Evolutionary conservation across 495 filamentous ascomycete genomes (phyloP), one percentile per base, ranked within the genome.

Genomic region (Terfezia claveryi): DNA sequence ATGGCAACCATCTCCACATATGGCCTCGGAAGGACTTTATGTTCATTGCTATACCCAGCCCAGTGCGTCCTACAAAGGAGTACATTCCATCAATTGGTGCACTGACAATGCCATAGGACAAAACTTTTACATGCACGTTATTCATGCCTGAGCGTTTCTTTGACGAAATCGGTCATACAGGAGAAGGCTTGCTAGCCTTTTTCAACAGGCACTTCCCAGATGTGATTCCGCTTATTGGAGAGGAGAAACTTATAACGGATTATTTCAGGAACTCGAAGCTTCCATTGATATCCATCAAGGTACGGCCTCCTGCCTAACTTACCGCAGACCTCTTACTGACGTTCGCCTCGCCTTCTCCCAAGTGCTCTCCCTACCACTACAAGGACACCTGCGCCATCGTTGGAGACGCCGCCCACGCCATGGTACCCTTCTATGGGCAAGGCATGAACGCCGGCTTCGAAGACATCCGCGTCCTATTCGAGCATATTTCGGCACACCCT

Each of bases 21-120:
- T 99, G 91, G 91, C 91, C 91, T 1, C 85, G 82, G 23, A 78
- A 79, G 58, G 77, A 85, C 11, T 83, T 86, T 64, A 96, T 99
- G 91, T 99, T 99, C 68, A 96, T 99, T 61, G 91, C 91, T 17
- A 84, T 99, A 27, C 89, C 91, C 0, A 85, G 80, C 53, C 71
- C 79, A 12, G 76, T 78, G 66, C 50, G 72, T 56, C 11, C 17
- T 36, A 37, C 32, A 53, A 32, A 1, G 7, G 27, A 32, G 27
- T 7, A 32, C 27, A 20, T 23, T 36, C 16, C 7, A 10, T 6
- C 32, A 14, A 17, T 54, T 2, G 7, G 52, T 38, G 38, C 7
- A 27, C 23, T 38, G 8, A 16, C 17, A 2, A 14, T 23, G 14
- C 12, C 23, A 38, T 55, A 78, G 74, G 87, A 96, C 66, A 82